These are phyloP conservation scores for Thraustochytrium striatum DNA, from an alignment of 352 stramenopile genomes.

Conservation along the genomic window DNA sequence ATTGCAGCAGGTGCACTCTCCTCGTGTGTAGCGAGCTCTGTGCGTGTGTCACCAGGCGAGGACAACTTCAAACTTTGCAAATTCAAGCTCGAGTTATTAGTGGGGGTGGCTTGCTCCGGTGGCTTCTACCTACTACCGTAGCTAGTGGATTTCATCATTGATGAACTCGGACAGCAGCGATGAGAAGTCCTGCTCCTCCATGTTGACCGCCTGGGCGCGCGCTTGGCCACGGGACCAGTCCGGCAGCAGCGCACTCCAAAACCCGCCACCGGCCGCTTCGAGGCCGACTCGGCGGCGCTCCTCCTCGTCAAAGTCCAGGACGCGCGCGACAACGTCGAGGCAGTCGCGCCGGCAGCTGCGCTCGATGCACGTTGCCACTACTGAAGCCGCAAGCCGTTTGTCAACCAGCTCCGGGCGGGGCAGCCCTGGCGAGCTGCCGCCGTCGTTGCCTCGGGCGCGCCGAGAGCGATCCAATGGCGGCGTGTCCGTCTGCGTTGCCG, in stretches of 20 bases:
- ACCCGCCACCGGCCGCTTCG: not conserved
- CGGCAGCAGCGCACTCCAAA: constrained; percentile 18
- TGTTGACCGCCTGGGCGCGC: not conserved
- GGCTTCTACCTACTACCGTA: too few relatives aligned
- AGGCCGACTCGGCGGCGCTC: constrained; percentile 19
- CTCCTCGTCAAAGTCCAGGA: constrained; percentile 41
- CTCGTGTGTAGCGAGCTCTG: too few relatives aligned
- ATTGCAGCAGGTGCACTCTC: too few relatives aligned
- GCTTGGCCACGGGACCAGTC: constrained; percentile 33
- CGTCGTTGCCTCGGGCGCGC: not conserved
- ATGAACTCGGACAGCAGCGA: constrained; percentile 18
- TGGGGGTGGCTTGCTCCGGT: too few relatives aligned
- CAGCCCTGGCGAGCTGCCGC: not conserved
- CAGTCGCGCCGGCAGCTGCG: constrained; percentile 36
- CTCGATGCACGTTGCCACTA: constrained; percentile 40
- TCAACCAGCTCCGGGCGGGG: not conserved
- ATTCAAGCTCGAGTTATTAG: too few relatives aligned
- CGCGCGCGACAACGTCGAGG: constrained; percentile 30
- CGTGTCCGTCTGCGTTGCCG: not conserved
- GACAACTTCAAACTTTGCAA: too few relatives aligned
- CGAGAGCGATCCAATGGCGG: not conserved
- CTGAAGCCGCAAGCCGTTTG: constrained; percentile 31
- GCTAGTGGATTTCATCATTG: constrained; percentile 37
- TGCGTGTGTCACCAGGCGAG: too few relatives aligned
- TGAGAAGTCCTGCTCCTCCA: not conserved